phyloP scores from a whole-genome alignment of 2,329 filamentous ascomycete species.

The Chrysoporthe puriensis region DNA sequence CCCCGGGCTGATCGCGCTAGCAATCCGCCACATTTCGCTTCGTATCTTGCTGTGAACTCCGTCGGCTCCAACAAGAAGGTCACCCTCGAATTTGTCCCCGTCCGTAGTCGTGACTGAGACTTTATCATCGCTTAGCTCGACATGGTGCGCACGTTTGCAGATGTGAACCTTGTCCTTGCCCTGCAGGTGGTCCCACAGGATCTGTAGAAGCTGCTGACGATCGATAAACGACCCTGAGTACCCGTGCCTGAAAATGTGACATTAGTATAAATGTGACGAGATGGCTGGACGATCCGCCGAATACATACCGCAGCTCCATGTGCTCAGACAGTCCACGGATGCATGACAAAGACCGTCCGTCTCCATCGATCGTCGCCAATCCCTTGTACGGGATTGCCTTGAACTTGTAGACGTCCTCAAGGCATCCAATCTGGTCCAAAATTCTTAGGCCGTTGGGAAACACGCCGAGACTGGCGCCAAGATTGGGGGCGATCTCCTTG shows the following conservation, averaged over 20 bases:
- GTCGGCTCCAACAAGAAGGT: slow-evolving; percentile 30
- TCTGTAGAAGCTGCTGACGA: slow-evolving; percentile 39
- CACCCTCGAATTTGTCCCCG: slow-evolving; percentile 27
- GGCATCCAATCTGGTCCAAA: slow-evolving; percentile 54
- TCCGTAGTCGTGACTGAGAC: slow-evolving; percentile 21
- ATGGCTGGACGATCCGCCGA: background rate
- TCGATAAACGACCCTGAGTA: slow-evolving; percentile 42
- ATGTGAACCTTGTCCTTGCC: slow-evolving; percentile 40
- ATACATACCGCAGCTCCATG: background rate
- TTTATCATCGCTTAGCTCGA: slow-evolving; percentile 29
- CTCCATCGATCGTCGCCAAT: too few species aligned
- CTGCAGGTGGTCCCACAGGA: slow-evolving; percentile 39
- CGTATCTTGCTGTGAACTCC: slow-evolving; percentile 26
- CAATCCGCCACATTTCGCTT: slow-evolving; percentile 31
- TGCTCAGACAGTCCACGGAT: too few species aligned
- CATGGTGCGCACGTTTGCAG: slow-evolving; percentile 35
- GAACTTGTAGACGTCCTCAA: slow-evolving; percentile 33
- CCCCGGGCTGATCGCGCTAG: slow-evolving; percentile 2
- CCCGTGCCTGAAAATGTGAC: slow-evolving; percentile 32
- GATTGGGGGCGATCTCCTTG: slow-evolving; percentile 45
- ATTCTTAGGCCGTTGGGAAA: slow-evolving; percentile 47
- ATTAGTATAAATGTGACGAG: too few species aligned
- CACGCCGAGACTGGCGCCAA: slow-evolving; percentile 53
- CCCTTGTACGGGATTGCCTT: background rate
- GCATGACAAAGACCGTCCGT: too few species aligned